Base-by-base conservation (phyloP, 768 basidiomycete species). In the Phanerochaete carnosa region DNA sequence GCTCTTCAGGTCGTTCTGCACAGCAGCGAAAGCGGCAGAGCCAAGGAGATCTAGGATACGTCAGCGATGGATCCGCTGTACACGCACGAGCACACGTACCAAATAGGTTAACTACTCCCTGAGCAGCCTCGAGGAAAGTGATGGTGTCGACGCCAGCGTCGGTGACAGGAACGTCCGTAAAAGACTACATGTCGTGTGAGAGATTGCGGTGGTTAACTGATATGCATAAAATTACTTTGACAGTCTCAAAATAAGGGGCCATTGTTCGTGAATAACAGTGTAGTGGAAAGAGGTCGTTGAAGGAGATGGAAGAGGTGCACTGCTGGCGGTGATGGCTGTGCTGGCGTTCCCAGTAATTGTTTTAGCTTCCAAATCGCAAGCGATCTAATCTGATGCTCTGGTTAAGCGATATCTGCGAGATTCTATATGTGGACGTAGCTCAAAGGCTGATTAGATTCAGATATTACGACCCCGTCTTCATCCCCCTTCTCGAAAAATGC, bases 91-190 rank as follows among this genome's bases (percentile, higher is more conserved):
- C 53, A 55, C 30, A 72, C 84, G 60, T 65, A 97, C 96, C 94
- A 72, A 99, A 97, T 67, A 98, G 77, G 59, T 88, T 87, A 61
- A 95, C 89, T 49, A 99, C 82, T 39, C 94, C 96, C 59, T 90
- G 82, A 1, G 92, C 80, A 8, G 96, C 97, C 67, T 96, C 88
- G 66, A 95, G 81, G 78, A 98, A 99, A 51, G 81, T 78, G 47
- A 84, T 72, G 16, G 97, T 98, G 72, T 98, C 88, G 71, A 98
- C 85, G 62, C 96, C 96, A 67, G 81, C 83, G 66, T 93, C 87
- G 58, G 89, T 92, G 65, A 93, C 81, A 30, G 89, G 83, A 43
- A 98, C 96, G 74, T 95, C 89, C 66, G 87, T 86, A 73, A 94
- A 99, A n/a, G 93, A 95, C 96, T 98, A 49, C 28, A 53, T 22